Evolutionary conservation across 2,329 filamentous ascomycete genomes (phyloP).

Genomic region (Aspergillus ustus): DNA sequence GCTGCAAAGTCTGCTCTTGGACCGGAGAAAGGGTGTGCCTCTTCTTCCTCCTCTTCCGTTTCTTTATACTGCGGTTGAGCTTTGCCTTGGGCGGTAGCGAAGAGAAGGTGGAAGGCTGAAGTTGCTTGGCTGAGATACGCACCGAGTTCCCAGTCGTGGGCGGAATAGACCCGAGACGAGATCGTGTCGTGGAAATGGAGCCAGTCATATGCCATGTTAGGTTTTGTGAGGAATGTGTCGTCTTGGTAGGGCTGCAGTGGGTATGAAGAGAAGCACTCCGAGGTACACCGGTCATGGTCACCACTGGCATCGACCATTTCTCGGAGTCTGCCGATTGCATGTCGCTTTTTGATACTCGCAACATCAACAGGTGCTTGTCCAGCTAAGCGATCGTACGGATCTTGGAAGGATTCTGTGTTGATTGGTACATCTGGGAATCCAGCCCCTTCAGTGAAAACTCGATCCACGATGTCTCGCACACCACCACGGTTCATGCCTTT

Average conservation of each 20-base stretch:
- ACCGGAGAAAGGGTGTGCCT: conserved; percentile 76
- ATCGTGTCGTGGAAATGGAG: conserved; percentile 88
- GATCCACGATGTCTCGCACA: conserved; percentile 67
- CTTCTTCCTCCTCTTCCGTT: conserved; percentile 52
- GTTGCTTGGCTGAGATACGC: conserved; percentile 86
- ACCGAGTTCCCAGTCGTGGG: conserved; percentile 89
- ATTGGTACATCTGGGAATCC: conserved; percentile 58
- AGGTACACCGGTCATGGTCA: conserved; percentile 65
- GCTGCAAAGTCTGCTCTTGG: conserved; percentile 81
- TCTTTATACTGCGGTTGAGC: conserved; percentile 40
- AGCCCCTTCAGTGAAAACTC: conserved; percentile 68
- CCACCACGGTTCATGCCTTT: conserved; percentile 67
- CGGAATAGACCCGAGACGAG: conserved; percentile 76
- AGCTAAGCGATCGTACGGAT: conserved; percentile 34
- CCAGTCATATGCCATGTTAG: conserved; percentile 88
- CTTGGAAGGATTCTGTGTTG: conserved; percentile 42
- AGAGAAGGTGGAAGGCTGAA: conserved; percentile 88
- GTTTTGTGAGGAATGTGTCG: conserved; percentile 87
- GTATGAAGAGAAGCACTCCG: conserved; percentile 82
- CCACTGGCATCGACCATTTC: conserved; percentile 68
- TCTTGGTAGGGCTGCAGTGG: conserved; percentile 90
- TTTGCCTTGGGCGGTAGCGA: conserved; percentile 71
- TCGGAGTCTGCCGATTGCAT: conserved; percentile 61
- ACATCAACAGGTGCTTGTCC: conserved; percentile 55
- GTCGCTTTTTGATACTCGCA: conserved; percentile 63